These are phyloP conservation scores for Senecio squalidus DNA, from an alignment of 140 eudicot species.

Conservation along the genomic window DNA sequence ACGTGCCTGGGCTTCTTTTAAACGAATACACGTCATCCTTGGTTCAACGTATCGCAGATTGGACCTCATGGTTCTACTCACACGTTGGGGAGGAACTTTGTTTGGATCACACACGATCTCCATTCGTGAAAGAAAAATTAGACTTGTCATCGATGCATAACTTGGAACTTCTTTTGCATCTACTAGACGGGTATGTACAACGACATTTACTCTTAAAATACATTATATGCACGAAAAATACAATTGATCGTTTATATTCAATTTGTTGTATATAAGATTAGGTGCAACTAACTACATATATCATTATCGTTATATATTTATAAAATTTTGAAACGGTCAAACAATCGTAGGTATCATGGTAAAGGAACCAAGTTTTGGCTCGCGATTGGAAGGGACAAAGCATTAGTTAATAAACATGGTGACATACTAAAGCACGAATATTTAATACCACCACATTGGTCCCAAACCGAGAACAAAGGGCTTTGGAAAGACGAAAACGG, in stretches of 20 bases:
- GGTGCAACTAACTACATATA: too few species aligned
- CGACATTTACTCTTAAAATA: background rate
- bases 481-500: conserved; percentile 23
- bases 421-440: conserved; percentile 41
- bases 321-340: background rate
- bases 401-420: conserved; percentile 36
- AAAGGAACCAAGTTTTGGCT: conserved; percentile 31
- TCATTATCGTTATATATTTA: too few species aligned
- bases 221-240: too few species aligned
- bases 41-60: conserved; percentile 19
- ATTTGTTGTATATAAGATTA: too few species aligned
- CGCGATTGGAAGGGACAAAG: conserved; percentile 39
- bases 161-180: conserved; percentile 64
- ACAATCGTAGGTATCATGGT: conserved; percentile 43
- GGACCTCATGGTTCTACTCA: conserved; percentile 34
- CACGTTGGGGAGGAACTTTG: conserved; percentile 43
- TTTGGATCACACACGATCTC: conserved; percentile 47
- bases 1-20: conserved; percentile 45
- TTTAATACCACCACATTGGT: conserved; percentile 48
- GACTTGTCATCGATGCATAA: conserved; percentile 37
- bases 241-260: too few species aligned
- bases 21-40: conserved; percentile 35
- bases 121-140: conserved; percentile 40
- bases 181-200: conserved; percentile 46
- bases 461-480: conserved; percentile 40